These are phyloP conservation scores for Pythium aquatile DNA, from an alignment of 352 stramenopile genomes.

Conservation along the genomic window DNA sequence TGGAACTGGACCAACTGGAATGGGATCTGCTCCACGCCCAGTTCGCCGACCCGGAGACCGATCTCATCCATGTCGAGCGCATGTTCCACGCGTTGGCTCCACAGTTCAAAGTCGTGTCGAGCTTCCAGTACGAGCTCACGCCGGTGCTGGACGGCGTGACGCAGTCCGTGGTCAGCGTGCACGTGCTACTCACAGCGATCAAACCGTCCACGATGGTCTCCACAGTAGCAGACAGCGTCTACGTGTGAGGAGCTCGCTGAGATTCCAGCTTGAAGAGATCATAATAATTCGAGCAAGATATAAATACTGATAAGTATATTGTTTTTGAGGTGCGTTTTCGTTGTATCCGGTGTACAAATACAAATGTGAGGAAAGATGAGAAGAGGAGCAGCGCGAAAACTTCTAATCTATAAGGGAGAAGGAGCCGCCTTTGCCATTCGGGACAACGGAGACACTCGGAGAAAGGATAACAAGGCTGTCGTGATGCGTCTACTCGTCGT, in stretches of 20 bases:
- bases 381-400: constrained; percentile 5
- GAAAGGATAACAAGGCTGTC: background rate
- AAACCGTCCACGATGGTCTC: background rate
- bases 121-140: constrained; percentile 51
- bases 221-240: background rate
- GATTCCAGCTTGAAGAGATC: background rate
- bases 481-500: constrained; percentile 58
- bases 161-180: constrained; percentile 51
- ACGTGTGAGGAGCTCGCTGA: background rate
- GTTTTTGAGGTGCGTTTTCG: background rate
- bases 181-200: constrained; percentile 38
- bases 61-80: constrained; percentile 38
- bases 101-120: constrained; percentile 31
- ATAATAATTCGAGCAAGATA: background rate
- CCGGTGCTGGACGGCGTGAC: constrained; percentile 55
- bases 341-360: constrained; percentile 8
- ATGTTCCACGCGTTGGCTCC: constrained; percentile 40
- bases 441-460: too few relatives aligned
- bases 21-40: constrained; percentile 46
- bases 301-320: background rate
- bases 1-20: constrained; percentile 36
- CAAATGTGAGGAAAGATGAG: constrained; percentile 2
- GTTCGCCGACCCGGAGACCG: constrained; percentile 40
- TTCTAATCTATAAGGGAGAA: constrained; percentile 25
- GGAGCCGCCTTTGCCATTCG: background rate